Evolutionary conservation across 2,329 filamentous ascomycete genomes (phyloP), one percentile per base, ranked within the genome.

Genomic region (Fusarium mundagurra): DNA sequence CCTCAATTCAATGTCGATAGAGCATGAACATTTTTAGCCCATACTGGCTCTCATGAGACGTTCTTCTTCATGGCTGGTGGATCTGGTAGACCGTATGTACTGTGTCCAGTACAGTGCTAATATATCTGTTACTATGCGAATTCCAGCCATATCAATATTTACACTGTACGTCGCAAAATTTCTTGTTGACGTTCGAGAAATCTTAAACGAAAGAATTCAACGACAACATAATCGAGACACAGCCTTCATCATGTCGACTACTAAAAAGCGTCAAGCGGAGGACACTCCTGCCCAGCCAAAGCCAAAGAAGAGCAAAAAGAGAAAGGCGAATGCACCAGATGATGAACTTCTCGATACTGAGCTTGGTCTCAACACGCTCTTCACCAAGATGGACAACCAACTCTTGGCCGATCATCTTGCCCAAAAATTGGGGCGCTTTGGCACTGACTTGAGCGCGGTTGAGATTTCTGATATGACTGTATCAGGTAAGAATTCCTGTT

Each of bases 341-440:
- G 89, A 92, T 54, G 86, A 85, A 31, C 84, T 88, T 34, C 81
- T 92, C 66, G 91, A 94, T 80, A 87, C 90, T 48, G 90, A 94
- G 77, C 89, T 92, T 39, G 92, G 92, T 12, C 85, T 98, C 75
- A 97, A 98, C 83, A 91, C 90, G 73, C 90, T 93, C 8, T 93
- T 98, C 80, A 90, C 91, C 50, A 90, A 91, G 69, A 95, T 98
- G 92, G 94, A 98, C 82, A 92, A 90, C 69, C 90, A 92, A 74
- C 87, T 98, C 47, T 85, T 98, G 53, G 94, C 95, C 4, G 96
- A 98, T 81, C 92, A 98, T 81, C 87, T 98, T 71, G 93, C 93
- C 12, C 92, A 96, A 80, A 90, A 93, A 80, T 92, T 94, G 61
- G 90, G 89, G 73, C 89, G 92, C 31, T 97, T 96, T 79, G 93